Percentiles rank a stretch among this genome's conserved stretches.
phyloP scores from a whole-genome alignment of 371 early-diverging fungal species.

The Scutellospora calospora region DNA sequence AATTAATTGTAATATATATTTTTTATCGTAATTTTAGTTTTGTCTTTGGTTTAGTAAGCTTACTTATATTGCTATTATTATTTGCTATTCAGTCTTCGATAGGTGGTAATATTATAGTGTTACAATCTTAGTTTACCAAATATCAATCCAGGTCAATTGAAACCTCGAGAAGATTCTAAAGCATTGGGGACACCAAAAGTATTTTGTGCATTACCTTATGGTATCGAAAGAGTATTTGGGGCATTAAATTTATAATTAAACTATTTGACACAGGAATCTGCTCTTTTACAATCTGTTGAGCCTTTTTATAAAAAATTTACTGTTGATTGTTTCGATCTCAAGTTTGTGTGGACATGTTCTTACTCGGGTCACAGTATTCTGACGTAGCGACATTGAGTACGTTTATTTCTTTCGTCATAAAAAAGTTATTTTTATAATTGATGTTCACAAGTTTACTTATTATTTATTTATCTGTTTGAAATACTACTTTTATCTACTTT shows the following conservation, averaged over 20 bases:
- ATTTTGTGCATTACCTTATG: not conserved
- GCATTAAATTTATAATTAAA: slow-evolving; percentile 28
- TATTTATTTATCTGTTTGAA: not conserved
- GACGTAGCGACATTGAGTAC: slow-evolving; percentile 93
- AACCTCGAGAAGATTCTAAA: slow-evolving; percentile 87
- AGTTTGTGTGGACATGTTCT: slow-evolving; percentile 92
- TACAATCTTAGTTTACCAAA: slow-evolving; percentile 88
- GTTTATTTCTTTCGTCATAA: slow-evolving; percentile 6
- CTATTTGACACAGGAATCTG: slow-evolving; percentile 65
- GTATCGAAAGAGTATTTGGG: not conserved
- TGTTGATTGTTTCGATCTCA: slow-evolving; percentile 89
- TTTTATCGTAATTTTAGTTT: slow-evolving; percentile 11
- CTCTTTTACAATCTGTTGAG: slow-evolving; percentile 82
- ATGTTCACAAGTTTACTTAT: not conserved
- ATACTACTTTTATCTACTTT: slow-evolving; percentile 76
- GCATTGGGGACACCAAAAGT: slow-evolving; percentile 83
- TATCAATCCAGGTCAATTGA: slow-evolving; percentile 81
- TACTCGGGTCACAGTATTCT: slow-evolving; percentile 90
- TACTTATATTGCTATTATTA: not conserved
- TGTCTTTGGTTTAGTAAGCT: not conserved
- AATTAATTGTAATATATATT: slow-evolving; percentile 68
- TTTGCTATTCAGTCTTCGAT: slow-evolving; percentile 59
- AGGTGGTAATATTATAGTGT: slow-evolving; percentile 92
- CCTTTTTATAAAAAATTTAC: slow-evolving; percentile 96
- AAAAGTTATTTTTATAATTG: not conserved